Evolutionary conservation across 805 yeast species (phyloP).

Genomic region (Pichia paraexigua): DNA sequence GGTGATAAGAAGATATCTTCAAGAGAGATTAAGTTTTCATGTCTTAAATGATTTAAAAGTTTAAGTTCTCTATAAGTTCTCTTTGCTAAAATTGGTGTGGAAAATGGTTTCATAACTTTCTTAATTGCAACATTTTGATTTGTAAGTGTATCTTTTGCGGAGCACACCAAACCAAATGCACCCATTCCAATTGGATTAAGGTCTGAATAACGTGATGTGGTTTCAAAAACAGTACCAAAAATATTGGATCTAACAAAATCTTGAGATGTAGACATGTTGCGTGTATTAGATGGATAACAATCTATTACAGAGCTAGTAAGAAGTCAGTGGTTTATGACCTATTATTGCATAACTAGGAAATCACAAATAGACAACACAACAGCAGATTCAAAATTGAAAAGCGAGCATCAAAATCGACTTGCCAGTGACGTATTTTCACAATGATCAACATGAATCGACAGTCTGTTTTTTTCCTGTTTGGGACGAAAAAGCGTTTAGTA

Average conservation of each 20-base stretch:
- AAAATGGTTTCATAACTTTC: conserved; percentile 95
- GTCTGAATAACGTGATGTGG: conserved; percentile 82
- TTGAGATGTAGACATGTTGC: conserved; percentile 23
- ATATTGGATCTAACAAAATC: conserved; percentile 71
- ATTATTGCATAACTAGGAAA: too few relatives aligned
- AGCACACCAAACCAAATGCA: conserved; percentile 95
- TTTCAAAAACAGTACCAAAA: conserved; percentile 92
- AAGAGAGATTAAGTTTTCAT: conserved; percentile 86
- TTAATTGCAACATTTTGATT: conserved; percentile 93
- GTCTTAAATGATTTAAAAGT: conserved; percentile 84
- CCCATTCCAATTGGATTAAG: conserved; percentile 99
- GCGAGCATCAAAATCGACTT: background rate
- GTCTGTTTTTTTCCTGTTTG: background rate
- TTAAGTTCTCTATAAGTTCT: conserved; percentile 95
- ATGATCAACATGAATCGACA: background rate
- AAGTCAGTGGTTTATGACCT: too few relatives aligned
- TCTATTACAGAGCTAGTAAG: background rate
- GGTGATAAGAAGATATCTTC: conserved; percentile 94
- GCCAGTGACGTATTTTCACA: background rate
- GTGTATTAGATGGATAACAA: background rate
- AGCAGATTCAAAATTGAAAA: background rate
- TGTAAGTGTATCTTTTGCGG: conserved; percentile 87
- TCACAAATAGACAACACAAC: background rate
- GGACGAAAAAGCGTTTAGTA: background rate
- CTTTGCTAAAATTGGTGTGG: conserved; percentile 90